Evolutionary conservation across 164 flowering plant species (phyloP), one percentile per base, ranked within the genome.

Genomic region (Saururus chinensis): DNA sequence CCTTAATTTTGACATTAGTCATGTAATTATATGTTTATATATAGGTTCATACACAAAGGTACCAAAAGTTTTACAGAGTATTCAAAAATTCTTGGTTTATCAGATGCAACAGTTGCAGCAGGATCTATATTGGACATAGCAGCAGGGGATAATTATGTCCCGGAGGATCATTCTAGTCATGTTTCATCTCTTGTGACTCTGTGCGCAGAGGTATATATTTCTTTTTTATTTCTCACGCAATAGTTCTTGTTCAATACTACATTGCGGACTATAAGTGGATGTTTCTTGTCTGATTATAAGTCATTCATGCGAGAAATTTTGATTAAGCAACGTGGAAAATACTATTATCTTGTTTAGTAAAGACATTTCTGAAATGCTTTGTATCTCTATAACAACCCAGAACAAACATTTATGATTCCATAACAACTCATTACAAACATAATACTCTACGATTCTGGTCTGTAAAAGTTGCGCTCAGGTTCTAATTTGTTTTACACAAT

Each of bases 71-170:
- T 60, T 45, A 41, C 24, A 13, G 75, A 57, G 68, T 14, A 40
- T 24, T 64, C 63, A 37, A 41, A 61, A 30, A 61, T 57, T 60
- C 63, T 64, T 49, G 66, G 62, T 26, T 61, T 48, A n/a, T 40
- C 25, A 17, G 71, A 72, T 68, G 68, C 49, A 68, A 64, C 45
- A 20, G 51, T 67, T 48, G 53, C 25, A 42, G 69, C 75, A 13
- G 71, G 71, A 64, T 57, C 64, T 40, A 58, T 60, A 35, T 51
- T 72, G 68, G 68, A 68, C 64, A 24, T 59, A 25, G 66, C 63
- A 51, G 24, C 45, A 14, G 57, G 68, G 49, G 26, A 51, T 41
- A 60, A 37, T n/a, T n/a, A n/a, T n/a, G n/a, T 61, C 42, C 52
- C 64, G 20, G 60, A 60, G 24, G 71, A 68, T 17, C 66, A 53